These are phyloP conservation scores for Bullera alba DNA, from an alignment of 768 basidiomycete species.

Conservation along the genomic window DNA sequence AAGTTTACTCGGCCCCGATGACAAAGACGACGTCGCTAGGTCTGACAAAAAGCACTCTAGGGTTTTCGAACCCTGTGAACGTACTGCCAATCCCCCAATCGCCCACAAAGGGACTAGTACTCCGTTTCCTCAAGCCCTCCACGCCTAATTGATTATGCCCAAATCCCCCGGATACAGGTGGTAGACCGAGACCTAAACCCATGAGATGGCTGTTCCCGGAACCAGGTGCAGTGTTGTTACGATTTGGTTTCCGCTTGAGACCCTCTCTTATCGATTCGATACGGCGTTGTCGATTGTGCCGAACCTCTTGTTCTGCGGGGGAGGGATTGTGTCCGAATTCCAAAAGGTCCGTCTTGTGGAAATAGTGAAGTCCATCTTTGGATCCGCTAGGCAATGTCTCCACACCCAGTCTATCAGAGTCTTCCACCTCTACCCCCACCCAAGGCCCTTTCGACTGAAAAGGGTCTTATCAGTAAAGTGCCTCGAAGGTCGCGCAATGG, in stretches of 20 bases:
- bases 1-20: conserved; percentile 17
- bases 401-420: conserved; percentile 17
- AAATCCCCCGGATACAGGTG: conserved; percentile 6
- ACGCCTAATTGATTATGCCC: background rate
- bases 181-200: too few relatives aligned
- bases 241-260: background rate
- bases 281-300: conserved; percentile 9
- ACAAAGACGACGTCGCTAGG: conserved; percentile 40
- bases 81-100: background rate
- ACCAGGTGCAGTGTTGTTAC: background rate
- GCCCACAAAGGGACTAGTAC: conserved; percentile 14
- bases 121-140: conserved; percentile 7
- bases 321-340: background rate
- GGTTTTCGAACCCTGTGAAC: background rate
- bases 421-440: conserved; percentile 39
- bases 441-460: conserved; percentile 32
- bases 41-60: conserved; percentile 34
- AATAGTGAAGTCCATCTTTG: conserved; percentile 32
- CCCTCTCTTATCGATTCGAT: conserved; percentile 15
- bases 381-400: conserved; percentile 15
- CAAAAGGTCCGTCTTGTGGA: conserved; percentile 12
- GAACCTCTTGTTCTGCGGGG: conserved; percentile 1
- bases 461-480: conserved; percentile 3
- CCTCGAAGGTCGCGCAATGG: background rate
- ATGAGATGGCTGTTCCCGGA: background rate